Base-by-base conservation (phyloP, 306 rosid species). In the Gillenia trifoliata region DNA sequence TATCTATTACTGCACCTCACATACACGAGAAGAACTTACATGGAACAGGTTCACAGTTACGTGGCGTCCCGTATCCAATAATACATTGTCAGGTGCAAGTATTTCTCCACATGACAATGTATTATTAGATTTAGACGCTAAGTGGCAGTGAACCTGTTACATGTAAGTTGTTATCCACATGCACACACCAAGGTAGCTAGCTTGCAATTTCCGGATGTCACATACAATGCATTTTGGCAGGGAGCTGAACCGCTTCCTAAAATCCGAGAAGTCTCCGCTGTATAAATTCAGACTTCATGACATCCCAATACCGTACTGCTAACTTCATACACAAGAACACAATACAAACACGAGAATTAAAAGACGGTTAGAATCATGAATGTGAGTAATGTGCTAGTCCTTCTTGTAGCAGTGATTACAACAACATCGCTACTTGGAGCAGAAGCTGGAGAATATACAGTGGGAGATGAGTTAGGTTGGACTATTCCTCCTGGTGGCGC, bases 391-490 rank as follows among this genome's bases (percentile, higher is more conserved):
- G 40, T 61, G 66, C 4, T 61, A 3, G 66, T 78, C 66, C 12
- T 84, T 64, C 16, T 64, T 3, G 1, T 76, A 38, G 57, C 65
- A 29, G 50, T 45, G 50, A 4, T 45, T 13, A 57, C 60, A 60
- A 64, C 43, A 17, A 79, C 59, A 5, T 16, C 55, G 15, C 55
- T 74, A 4, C 65, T 68, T 19, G 23, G 11, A 33, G 41, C 75
- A 69, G 61, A 81, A 73, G 88, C 82, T 33, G 65, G 65, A 71
- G 28, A 60, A 6, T 70, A 69, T 64, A 77, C 67, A 2, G 92
- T 86, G 0, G 88, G 88, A 43, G 86, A 70, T 30, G 1, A 4
- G 60, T 40, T 41, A 16, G 92, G 81, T 62, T 88, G 90, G 92
- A 66, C 54, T 5, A n/a, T 45, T 73, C 92, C 86, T 15, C 26